These are phyloP conservation scores for Hyphodiscus sp. DNA, from an alignment of 2,329 filamentous ascomycete species.

Conservation along the genomic window DNA sequence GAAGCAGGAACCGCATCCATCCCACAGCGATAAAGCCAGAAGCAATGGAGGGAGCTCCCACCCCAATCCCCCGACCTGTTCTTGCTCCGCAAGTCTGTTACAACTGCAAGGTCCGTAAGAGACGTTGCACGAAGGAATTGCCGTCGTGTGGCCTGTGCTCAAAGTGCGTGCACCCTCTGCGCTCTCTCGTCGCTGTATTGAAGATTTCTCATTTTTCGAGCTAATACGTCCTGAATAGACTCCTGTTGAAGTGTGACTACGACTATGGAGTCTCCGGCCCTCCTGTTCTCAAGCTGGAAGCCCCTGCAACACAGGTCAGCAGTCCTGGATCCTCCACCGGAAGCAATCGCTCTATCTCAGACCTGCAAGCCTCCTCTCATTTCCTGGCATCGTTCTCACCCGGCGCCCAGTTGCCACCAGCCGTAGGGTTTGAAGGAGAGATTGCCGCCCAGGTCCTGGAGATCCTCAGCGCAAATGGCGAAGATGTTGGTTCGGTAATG, in stretches of 20 bases:
- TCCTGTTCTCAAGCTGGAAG: not conserved
- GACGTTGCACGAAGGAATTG: slow-evolving; percentile 18
- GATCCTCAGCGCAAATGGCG: slow-evolving; percentile 11
- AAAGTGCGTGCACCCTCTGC: slow-evolving; percentile 10
- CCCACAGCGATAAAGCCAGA: not conserved
- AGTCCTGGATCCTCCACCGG: slow-evolving; percentile 5
- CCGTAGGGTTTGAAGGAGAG: slow-evolving; percentile 1
- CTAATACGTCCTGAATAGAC: slow-evolving; percentile 7
- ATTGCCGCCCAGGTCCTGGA: slow-evolving; percentile 14
- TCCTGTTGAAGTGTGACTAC: slow-evolving; percentile 19
- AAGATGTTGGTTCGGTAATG: slow-evolving; percentile 10
- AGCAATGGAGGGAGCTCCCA: not conserved
- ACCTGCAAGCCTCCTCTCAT: slow-evolving; percentile 10
- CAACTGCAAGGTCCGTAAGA: slow-evolving; percentile 20
- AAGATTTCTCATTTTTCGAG: not conserved
- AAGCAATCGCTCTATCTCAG: not conserved
- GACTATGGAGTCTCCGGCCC: slow-evolving; percentile 4
- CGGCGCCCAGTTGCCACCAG: slow-evolving; percentile 5
- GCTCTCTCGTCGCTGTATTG: too few species aligned
- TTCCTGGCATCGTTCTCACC: slow-evolving; percentile 4
- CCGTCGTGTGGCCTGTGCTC: slow-evolving; percentile 16
- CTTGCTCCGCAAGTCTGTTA: slow-evolving; percentile 16
- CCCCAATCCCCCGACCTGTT: not conserved
- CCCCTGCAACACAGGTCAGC: not conserved
- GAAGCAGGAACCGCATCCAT: not conserved